Conservation (phyloP, 1,139 yeast species). For the Nakaseomyces bracarensis region DNA sequence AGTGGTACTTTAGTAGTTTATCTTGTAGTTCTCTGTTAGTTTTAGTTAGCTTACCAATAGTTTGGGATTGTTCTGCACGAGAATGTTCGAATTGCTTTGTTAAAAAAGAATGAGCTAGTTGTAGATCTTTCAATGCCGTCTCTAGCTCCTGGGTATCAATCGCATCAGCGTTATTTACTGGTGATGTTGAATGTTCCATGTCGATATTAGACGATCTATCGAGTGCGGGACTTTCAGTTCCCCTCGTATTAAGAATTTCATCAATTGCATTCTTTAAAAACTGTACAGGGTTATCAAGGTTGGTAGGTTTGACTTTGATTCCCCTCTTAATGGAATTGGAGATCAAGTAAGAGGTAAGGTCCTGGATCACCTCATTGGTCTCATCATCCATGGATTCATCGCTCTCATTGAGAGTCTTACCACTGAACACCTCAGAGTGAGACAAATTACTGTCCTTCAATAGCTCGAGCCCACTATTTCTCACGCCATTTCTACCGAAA, state of each 20-base stretch:
- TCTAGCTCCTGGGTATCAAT: slow-evolving; percentile 15
- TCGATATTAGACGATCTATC: slow-evolving; percentile 4
- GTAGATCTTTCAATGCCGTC: slow-evolving; percentile 30
- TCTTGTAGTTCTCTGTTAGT: slow-evolving; percentile 29
- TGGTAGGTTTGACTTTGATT: slow-evolving; percentile 22
- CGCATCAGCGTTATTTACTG: not conserved
- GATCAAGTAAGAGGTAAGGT: slow-evolving; percentile 26
- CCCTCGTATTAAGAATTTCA: slow-evolving; percentile 12
- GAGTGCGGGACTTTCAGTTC: not conserved
- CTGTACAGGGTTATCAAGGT: slow-evolving; percentile 18
- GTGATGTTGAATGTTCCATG: not conserved
- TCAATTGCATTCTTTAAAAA: slow-evolving; percentile 27
- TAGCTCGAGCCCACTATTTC: slow-evolving; percentile 7
- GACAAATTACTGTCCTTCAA: not conserved
- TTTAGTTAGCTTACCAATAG: slow-evolving; percentile 26
- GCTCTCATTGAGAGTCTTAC: slow-evolving; percentile 7
- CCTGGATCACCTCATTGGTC: slow-evolving; percentile 18
- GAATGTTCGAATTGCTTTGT: slow-evolving; percentile 31
- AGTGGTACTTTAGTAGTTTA: slow-evolving; percentile 25
- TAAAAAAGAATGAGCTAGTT: slow-evolving; percentile 31
- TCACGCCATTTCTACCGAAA: not conserved
- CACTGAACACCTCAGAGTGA: slow-evolving; percentile 8
- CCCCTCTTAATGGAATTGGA: slow-evolving; percentile 27
- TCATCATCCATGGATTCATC: slow-evolving; percentile 11
- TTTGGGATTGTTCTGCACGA: slow-evolving; percentile 24